A percentile compares a stretch with the other conserved stretches of the same genome.
phyloP scores from a whole-genome alignment of 441 rosid species.

The Metrosideros polymorpha region DNA sequence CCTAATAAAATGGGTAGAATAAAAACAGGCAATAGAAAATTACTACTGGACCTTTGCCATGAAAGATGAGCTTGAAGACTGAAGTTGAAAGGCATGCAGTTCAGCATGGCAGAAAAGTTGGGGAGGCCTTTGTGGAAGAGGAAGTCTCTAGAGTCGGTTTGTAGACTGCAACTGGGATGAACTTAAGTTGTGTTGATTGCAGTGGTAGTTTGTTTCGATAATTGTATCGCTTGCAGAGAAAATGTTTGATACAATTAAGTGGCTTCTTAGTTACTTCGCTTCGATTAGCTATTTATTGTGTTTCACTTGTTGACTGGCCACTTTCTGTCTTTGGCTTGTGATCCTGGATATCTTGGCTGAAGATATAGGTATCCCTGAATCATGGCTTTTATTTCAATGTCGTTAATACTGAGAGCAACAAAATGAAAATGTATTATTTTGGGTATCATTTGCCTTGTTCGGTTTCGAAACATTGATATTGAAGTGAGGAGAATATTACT shows the following conservation, averaged over 20 bases:
- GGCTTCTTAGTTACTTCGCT: background rate
- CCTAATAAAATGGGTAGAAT: background rate
- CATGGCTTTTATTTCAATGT: background rate
- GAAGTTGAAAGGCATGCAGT: background rate
- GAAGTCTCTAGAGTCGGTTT: background rate
- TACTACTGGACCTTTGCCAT: background rate
- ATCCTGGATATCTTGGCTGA: background rate
- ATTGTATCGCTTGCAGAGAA: background rate
- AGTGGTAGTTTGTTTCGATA: background rate
- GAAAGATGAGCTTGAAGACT: background rate
- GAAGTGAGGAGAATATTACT: background rate
- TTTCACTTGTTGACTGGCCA: background rate
- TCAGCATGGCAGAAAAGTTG: background rate
- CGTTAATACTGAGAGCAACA: background rate
- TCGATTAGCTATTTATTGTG: background rate
- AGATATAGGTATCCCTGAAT: background rate
- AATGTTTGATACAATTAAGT: background rate
- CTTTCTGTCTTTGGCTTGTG: background rate
- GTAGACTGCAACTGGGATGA: background rate
- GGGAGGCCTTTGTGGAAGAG: background rate
- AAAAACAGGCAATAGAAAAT: background rate
- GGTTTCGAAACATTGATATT: background rate
- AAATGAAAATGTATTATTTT: background rate
- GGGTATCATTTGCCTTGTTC: background rate
- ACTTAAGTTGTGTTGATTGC: background rate